Evolutionary conservation across 2,329 filamentous ascomycete species (phyloP).

Genomic region (Epichloe uncinata): DNA sequence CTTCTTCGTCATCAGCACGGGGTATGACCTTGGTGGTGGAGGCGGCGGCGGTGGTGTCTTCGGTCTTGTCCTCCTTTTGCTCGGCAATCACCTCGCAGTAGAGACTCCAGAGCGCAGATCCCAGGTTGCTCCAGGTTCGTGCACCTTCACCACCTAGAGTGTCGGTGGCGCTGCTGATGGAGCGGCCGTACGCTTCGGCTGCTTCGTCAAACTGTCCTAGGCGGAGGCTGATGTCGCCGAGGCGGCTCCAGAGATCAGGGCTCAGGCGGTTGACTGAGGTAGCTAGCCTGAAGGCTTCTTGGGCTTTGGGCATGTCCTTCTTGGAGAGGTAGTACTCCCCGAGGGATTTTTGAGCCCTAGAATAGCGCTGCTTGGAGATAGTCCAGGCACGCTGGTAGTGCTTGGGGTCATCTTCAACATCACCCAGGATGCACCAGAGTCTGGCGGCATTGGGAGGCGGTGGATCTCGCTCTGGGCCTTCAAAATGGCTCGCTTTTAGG

Average conservation of each 20-base stretch:
- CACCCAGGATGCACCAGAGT: conserved; percentile 85
- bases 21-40: conserved; percentile 11
- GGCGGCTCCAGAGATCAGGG: conserved; percentile 72
- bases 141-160: conserved; percentile 73
- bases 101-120: conserved; percentile 63
- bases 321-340: conserved; percentile 62
- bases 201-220: conserved; percentile 66
- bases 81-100: conserved; percentile 40
- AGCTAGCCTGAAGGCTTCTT: conserved; percentile 65
- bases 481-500: conserved; percentile 40
- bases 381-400: conserved; percentile 84
- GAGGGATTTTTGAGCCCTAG: conserved; percentile 75
- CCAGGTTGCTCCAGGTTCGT: conserved; percentile 89
- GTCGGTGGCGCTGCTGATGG: conserved; percentile 50
- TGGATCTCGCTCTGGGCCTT: conserved; percentile 52
- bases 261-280: conserved; percentile 70
- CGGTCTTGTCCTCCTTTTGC: conserved; percentile 17
- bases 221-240: conserved; percentile 79
- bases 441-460: conserved; percentile 73
- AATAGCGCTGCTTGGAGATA: conserved; percentile 66
- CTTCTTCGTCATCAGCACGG: conserved; percentile 13
- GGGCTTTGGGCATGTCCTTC: conserved; percentile 55
- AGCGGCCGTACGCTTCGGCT: conserved; percentile 68
- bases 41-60: conserved; percentile 12
- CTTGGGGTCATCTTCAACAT: conserved; percentile 60